Evolutionary conservation across 768 basidiomycete species (phyloP).

Genomic region (Lactarius tabidus): DNA sequence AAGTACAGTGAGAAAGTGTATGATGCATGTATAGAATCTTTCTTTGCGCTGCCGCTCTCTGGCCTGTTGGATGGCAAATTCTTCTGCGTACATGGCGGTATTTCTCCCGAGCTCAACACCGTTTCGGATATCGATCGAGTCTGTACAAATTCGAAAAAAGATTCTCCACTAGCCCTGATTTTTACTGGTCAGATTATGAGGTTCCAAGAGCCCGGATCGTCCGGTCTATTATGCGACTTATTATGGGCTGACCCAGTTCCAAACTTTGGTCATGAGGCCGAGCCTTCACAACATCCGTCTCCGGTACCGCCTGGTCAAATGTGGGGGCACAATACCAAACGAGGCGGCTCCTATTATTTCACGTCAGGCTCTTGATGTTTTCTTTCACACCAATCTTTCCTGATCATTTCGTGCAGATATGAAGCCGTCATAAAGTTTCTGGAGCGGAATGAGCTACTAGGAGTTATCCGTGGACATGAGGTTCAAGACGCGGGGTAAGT

Average conservation of each 20-base stretch:
- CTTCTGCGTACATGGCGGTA: slow-evolving; percentile 96
- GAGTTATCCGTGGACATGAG: slow-evolving; percentile 94
- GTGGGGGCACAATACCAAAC: slow-evolving; percentile 75
- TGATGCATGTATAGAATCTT: slow-evolving; percentile 87
- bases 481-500: slow-evolving; percentile 92
- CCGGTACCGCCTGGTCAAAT: slow-evolving; percentile 53
- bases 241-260: slow-evolving; percentile 94
- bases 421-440: slow-evolving; percentile 91
- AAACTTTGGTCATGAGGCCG: slow-evolving; percentile 81
- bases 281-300: slow-evolving; percentile 46
- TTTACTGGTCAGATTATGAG: slow-evolving; percentile 64
- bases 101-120: slow-evolving; percentile 80
- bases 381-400: not conserved
- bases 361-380: slow-evolving; percentile 54
- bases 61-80: slow-evolving; percentile 94
- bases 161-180: slow-evolving; percentile 1
- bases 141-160: slow-evolving; percentile 27
- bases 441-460: slow-evolving; percentile 85
- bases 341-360: slow-evolving; percentile 91
- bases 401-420: slow-evolving; percentile 44
- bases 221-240: slow-evolving; percentile 89
- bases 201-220: slow-evolving; percentile 89
- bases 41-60: slow-evolving; percentile 84
- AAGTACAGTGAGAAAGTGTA: slow-evolving; percentile 87
- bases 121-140: slow-evolving; percentile 72